phyloP scores from a whole-genome alignment of 2,329 filamentous ascomycete species.

The Talaromyces sp. region DNA sequence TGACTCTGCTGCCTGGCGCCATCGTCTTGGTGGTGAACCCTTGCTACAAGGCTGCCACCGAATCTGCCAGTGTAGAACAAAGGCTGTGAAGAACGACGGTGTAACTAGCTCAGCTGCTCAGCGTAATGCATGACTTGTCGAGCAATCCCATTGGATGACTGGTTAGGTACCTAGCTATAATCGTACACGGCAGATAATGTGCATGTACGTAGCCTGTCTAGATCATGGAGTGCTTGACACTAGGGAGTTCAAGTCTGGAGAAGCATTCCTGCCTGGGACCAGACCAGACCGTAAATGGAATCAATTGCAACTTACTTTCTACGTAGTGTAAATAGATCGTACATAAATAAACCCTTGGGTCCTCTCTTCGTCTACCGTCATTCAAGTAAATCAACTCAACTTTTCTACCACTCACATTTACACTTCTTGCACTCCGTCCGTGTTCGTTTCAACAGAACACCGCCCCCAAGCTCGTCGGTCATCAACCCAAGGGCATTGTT shows the following conservation, averaged over 20 bases:
- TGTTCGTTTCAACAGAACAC: constrained; percentile 16
- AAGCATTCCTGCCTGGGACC: constrained; percentile 10
- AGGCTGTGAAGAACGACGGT: constrained; percentile 6
- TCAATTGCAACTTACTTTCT: constrained; percentile 8
- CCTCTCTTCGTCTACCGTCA: constrained; percentile 4
- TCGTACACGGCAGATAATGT: constrained; percentile 10
- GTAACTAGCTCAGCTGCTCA: background rate
- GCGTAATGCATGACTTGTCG: constrained; percentile 3
- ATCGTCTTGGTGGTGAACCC: background rate
- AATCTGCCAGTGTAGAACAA: background rate
- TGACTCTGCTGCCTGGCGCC: constrained; percentile 1
- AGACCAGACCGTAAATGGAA: constrained; percentile 8
- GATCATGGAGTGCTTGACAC: constrained; percentile 12
- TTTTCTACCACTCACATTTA: background rate
- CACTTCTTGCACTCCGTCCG: background rate
- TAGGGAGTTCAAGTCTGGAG: constrained; percentile 8
- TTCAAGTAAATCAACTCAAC: background rate
- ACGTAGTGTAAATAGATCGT: background rate
- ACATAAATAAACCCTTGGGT: constrained; percentile 13
- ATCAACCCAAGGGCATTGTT: background rate
- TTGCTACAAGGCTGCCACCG: constrained; percentile 1
- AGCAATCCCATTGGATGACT: background rate
- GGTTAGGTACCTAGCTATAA: background rate
- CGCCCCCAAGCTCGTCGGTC: constrained; percentile 10
- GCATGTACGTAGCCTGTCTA: constrained; percentile 6